phyloP scores from a whole-genome alignment of 1,284 basidiomycete genomes.

The Malassezia dermatis region DNA sequence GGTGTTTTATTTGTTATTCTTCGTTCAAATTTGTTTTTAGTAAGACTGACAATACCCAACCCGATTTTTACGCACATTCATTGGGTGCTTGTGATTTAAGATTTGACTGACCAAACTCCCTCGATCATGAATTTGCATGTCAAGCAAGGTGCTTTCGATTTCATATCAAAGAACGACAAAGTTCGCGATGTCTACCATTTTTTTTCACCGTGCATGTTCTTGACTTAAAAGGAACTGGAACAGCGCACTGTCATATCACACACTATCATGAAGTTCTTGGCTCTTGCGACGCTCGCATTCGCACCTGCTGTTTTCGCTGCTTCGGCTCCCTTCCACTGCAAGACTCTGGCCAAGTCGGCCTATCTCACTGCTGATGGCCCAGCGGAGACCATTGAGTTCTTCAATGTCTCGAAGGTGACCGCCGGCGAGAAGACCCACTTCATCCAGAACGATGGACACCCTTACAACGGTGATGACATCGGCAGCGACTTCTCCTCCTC shows the following conservation, averaged over 20 bases:
- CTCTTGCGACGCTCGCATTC: neutral
- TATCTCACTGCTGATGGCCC: neutral
- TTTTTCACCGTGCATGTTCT: neutral
- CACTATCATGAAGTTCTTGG: neutral
- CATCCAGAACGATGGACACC: neutral
- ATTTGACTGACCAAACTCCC: neutral
- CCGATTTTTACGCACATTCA: neutral
- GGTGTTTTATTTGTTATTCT: neutral
- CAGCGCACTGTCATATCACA: neutral
- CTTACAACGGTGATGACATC: neutral
- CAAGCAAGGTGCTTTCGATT: neutral
- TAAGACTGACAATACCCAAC: neutral
- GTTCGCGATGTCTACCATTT: neutral
- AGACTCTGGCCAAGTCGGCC: neutral
- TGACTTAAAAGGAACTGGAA: neutral
- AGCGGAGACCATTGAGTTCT: neutral
- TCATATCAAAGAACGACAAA: neutral
- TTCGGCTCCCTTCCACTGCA: neutral
- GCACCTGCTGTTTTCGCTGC: neutral
- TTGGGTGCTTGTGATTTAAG: neutral
- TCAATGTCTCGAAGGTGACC: neutral
- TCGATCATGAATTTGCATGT: neutral
- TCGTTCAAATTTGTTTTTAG: neutral
- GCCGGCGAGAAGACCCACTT: neutral
- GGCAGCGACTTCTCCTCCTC: neutral